Evolutionary conservation across 495 filamentous ascomycete genomes (phyloP).

Genomic region (Hypoxylon trugodes): DNA sequence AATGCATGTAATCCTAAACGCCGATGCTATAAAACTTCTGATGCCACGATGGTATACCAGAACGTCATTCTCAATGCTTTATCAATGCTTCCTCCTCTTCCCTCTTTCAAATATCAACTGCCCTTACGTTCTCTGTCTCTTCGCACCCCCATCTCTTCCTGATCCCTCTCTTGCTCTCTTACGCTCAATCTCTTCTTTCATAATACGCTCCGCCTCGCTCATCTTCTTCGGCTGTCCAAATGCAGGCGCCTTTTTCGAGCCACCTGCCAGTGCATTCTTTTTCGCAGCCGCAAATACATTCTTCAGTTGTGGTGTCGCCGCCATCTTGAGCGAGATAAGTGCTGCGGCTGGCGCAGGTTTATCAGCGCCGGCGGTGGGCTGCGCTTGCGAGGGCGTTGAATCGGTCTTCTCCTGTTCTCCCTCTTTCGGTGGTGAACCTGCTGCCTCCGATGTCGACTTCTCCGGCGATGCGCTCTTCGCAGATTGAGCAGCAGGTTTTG

Average conservation of each 20-base stretch:
- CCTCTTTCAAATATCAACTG: neutral
- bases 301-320: constrained; percentile 68
- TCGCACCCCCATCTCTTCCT: constrained; percentile 46
- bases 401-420: constrained; percentile 27
- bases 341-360: constrained; percentile 30
- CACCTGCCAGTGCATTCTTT: constrained; percentile 68
- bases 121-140: constrained; percentile 50
- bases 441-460: constrained; percentile 30
- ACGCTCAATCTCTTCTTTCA: constrained; percentile 83
- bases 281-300: constrained; percentile 80
- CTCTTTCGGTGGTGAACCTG: constrained; percentile 14
- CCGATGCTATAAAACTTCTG: constrained; percentile 3
- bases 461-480: constrained; percentile 46
- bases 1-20: constrained; percentile 9
- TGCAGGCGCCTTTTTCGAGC: constrained; percentile 65
- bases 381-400: constrained; percentile 8
- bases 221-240: constrained; percentile 75
- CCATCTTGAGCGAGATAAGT: constrained; percentile 66
- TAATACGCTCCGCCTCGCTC: constrained; percentile 89
- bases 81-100: neutral
- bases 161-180: constrained; percentile 65
- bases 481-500: constrained; percentile 47
- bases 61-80: constrained; percentile 32
- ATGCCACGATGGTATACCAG: constrained; percentile 30
- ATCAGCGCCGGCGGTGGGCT: neutral